Base-by-base conservation (phyloP, 345 rosid genomes). In the Sisymbrium altissimum region DNA sequence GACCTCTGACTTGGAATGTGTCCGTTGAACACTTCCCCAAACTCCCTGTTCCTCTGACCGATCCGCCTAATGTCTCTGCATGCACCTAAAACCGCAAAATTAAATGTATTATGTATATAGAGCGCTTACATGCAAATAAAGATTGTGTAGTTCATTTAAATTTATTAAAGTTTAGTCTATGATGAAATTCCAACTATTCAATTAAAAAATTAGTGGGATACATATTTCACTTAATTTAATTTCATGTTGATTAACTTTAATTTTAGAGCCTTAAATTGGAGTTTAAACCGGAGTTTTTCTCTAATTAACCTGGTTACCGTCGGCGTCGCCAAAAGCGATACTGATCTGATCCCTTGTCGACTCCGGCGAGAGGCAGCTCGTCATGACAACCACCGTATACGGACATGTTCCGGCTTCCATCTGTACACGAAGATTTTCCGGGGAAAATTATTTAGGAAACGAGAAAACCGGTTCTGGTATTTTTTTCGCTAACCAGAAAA, bases 291-390 rank as follows among this genome's bases (percentile, higher is more conserved):
- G n/a, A 19, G n/a, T n/a, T n/a, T n/a, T n/a, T n/a, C n/a, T n/a
- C n/a, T n/a, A n/a, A n/a, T n/a, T 49, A 59, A 75, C 91, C 91
- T 83, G 88, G 78, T 86, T 84, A 64, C 92, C 97, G 64, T 84
- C 86, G 32, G 88, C 94, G 60, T 92, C 91, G 0, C 98, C 92
- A 54, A 90, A 92, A 6, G 86, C 53, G 23, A 92, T 76, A 40
- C 95, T 86, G 70, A 92, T 87, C 39, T 84, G 97, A 79, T 92
- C 97, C 32, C 89, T 76, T 2, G 92, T 86, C 7, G 76, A 79
- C 25, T 21, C 19, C 9, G 91, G 79, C 10, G 97, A 92, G 32
- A 83, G 72, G 53, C 89, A 86, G 78, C 96, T 86, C 9, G 96
- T 92, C 68, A 75, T 80, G 44, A 88, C 79, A 6, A 70, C 57